phyloP scores from a whole-genome alignment of 78 protist genomes.

The Bodo saltans region DNA sequence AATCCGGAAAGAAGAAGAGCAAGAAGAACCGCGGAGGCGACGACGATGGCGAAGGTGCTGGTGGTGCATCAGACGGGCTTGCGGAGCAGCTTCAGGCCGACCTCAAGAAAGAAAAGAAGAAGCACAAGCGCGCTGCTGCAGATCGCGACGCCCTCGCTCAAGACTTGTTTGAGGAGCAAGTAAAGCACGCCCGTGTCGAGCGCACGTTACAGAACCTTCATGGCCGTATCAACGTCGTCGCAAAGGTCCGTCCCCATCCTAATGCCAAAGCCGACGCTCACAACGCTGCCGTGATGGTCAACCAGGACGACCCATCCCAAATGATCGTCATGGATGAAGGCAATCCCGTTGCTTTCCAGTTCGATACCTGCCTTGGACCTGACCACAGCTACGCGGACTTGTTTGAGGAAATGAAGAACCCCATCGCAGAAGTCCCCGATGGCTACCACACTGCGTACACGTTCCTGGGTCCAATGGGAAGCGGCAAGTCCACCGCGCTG shows the following conservation, averaged over 20 bases:
- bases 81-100: slow-evolving; percentile 1
- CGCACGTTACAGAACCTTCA: not conserved
- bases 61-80: not conserved
- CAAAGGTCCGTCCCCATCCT: slow-evolving; percentile 25
- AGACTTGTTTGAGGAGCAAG: not conserved
- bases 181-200: not conserved
- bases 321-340: not conserved
- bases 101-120: not conserved
- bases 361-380: slow-evolving; percentile 14
- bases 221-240: slow-evolving; percentile 54
- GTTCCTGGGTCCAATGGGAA: slow-evolving; percentile 59
- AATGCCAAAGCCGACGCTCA: not conserved
- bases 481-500: slow-evolving; percentile 58
- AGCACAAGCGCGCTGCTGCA: not conserved
- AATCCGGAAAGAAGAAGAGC: not conserved
- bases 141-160: not conserved
- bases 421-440: slow-evolving; percentile 51
- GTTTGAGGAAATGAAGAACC: slow-evolving; percentile 40
- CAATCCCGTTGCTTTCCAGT: slow-evolving; percentile 1
- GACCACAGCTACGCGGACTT: slow-evolving; percentile 39
- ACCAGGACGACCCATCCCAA: slow-evolving; percentile 2
- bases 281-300: not conserved
- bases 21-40: not conserved
- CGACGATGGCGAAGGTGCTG: not conserved
- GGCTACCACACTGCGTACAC: slow-evolving; percentile 71